These are phyloP conservation scores for Tylopilus felleus DNA, from an alignment of 768 basidiomycete genomes.

Conservation along the genomic window DNA sequence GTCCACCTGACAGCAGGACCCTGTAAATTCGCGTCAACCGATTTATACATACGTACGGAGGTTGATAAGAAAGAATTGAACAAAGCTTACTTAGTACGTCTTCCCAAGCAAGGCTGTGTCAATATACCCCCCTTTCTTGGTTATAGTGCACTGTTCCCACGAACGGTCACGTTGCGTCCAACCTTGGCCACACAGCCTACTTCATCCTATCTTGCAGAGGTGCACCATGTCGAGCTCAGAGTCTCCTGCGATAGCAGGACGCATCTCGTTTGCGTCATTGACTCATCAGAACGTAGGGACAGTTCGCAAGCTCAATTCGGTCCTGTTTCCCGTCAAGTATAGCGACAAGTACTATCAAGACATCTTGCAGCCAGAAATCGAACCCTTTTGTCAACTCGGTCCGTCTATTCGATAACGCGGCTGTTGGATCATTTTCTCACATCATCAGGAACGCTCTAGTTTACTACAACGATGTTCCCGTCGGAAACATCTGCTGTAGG, in stretches of 20 bases:
- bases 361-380: conserved; percentile 70
- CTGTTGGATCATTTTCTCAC: conserved; percentile 21
- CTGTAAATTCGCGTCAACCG: conserved; percentile 14
- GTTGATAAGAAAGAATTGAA: conserved; percentile 21
- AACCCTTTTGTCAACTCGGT: conserved; percentile 89
- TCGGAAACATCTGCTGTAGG: conserved; percentile 85
- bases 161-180: conserved; percentile 12
- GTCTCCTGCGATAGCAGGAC: conserved; percentile 26
- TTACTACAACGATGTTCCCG: conserved; percentile 90
- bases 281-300: conserved; percentile 84
- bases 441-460: conserved; percentile 46
- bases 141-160: conserved; percentile 21
- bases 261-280: conserved; percentile 69
- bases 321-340: conserved; percentile 88
- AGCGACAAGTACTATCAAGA: conserved; percentile 85
- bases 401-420: conserved; percentile 32
- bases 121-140: conserved; percentile 1
- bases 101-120: conserved; percentile 8
- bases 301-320: conserved; percentile 56
- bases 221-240: conserved; percentile 24
- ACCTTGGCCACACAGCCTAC: conserved; percentile 17
- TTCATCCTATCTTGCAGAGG: background rate
- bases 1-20: conserved; percentile 23
- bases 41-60: conserved; percentile 17
- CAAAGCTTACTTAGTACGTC: conserved; percentile 15